Evolutionary conservation across 176 grass and related monocot species (phyloP).

Genomic region (Paspalum vaginatum): DNA sequence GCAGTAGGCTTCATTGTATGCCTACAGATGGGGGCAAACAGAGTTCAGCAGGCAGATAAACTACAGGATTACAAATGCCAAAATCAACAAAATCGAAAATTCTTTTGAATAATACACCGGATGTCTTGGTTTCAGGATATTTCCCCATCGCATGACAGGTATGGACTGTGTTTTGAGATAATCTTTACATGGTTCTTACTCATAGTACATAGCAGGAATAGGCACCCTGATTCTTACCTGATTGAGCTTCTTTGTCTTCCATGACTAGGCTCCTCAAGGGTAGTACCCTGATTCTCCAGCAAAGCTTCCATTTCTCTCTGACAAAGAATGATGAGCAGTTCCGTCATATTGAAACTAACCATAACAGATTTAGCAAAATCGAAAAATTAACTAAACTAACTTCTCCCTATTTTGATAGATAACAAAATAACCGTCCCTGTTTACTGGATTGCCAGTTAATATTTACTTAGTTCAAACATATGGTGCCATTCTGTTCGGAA

Average conservation of each 20-base stretch:
- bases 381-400: not conserved
- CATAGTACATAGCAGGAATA: not conserved
- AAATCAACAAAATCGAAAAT: slow-evolving; percentile 14
- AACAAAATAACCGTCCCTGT: not conserved
- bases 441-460: slow-evolving; percentile 14
- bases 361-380: slow-evolving; percentile 6
- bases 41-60: slow-evolving; percentile 11
- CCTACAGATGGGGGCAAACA: slow-evolving; percentile 46
- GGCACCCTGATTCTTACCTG: slow-evolving; percentile 46
- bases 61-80: not conserved
- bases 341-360: not conserved
- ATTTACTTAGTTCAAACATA: slow-evolving; percentile 2
- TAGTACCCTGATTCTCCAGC: slow-evolving; percentile 59
- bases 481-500: not conserved
- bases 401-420: slow-evolving; percentile 5
- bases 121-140: slow-evolving; percentile 4
- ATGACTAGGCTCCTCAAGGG: slow-evolving; percentile 47
- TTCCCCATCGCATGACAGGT: not conserved
- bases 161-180: not conserved
- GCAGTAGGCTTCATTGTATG: slow-evolving; percentile 47
- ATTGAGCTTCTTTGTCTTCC: slow-evolving; percentile 45
- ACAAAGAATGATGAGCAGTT: slow-evolving; percentile 30
- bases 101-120: not conserved
- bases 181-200: not conserved
- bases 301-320: slow-evolving; percentile 81